Evolutionary conservation across 108 stramenopile genomes (phyloP).

Genomic region (Bacterosira constricta): DNA sequence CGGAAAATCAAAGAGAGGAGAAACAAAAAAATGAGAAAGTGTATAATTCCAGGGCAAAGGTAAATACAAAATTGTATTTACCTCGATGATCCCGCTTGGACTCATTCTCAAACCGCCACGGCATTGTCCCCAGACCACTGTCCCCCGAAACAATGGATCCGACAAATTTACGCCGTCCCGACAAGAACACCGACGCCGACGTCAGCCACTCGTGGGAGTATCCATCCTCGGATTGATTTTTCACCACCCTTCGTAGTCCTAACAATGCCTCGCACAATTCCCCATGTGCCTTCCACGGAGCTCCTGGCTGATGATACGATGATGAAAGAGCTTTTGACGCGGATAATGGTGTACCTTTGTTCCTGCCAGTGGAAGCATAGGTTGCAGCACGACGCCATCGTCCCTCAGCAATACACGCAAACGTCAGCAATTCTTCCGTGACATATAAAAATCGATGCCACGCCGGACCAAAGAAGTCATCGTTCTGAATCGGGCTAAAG

Average conservation of each 20-base stretch:
- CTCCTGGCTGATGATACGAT: constrained; percentile 20
- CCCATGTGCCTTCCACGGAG: constrained; percentile 65
- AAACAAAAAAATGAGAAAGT: background rate
- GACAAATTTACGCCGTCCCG: constrained; percentile 52
- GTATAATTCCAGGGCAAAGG: background rate
- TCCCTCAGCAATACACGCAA: constrained; percentile 22
- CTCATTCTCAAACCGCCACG: constrained; percentile 52
- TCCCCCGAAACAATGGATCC: constrained; percentile 52
- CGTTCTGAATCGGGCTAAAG: constrained; percentile 17
- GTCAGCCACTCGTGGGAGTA: background rate
- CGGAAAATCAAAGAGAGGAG: background rate
- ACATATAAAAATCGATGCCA: constrained; percentile 37
- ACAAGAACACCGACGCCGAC: constrained; percentile 5
- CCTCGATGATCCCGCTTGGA: constrained; percentile 57
- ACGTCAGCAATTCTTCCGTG: constrained; percentile 16
- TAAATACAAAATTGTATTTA: background rate
- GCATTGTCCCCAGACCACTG: constrained; percentile 15
- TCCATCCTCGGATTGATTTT: constrained; percentile 18
- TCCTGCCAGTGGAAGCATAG: background rate
- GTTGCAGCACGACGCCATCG: constrained; percentile 26
- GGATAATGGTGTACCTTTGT: background rate
- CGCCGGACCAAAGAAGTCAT: constrained; percentile 31
- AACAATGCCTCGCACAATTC: constrained; percentile 69
- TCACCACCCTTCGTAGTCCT: constrained; percentile 49
- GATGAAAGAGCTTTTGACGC: background rate